Base-by-base conservation (phyloP, 2,329 filamentous ascomycete genomes). In the Lomentospora prolificans region DNA sequence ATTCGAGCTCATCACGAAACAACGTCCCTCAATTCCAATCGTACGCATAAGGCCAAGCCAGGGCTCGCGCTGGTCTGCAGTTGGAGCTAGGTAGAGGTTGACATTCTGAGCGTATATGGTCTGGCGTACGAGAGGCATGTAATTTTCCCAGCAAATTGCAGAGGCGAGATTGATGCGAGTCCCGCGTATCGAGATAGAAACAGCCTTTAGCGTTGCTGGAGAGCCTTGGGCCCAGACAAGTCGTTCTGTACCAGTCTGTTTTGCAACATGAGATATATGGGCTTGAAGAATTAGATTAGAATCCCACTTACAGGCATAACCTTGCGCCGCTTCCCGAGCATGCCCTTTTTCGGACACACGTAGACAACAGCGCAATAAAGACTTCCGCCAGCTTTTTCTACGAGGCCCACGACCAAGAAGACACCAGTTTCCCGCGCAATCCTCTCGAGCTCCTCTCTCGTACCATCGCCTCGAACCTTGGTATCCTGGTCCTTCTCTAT, bases 91-190 rank as follows among this genome's bases (percentile, higher is more conserved):
- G 70, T 92, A 96, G 10, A 96, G 72, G 67, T 95, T 95, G 64
- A 96, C 84, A 65, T 95, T 95, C 69, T 96, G 92, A 2, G 82
- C 79, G 69, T 96, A 97, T 36, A 96, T 76, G 14, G 83, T 79
- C 66, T 95, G 87, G 17, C 92, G 81, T 6, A 96, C 75, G 17
- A 96, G 74, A 0, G 91, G 91, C 90, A 96, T 96, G 72, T 92
- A 95, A 69, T 89, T 96, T 69, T 97, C 91, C 91, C 91, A 96
- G 75, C 91, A 96, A 61, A 97, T 95, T 3, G 90, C 92, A 3
- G 87, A 84, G 0, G 86, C 91, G 58, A 96, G 79, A 57, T 89
- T 92, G 58, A 96, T 72, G 60, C 82, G 84, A 2, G 90, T 81
- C 52, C 89, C 90, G 58, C 86, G 85, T 67, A 96, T 90, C 24